Base-by-base conservation (phyloP, 2,329 filamentous ascomycete genomes). In the Orbilia oligospora region DNA sequence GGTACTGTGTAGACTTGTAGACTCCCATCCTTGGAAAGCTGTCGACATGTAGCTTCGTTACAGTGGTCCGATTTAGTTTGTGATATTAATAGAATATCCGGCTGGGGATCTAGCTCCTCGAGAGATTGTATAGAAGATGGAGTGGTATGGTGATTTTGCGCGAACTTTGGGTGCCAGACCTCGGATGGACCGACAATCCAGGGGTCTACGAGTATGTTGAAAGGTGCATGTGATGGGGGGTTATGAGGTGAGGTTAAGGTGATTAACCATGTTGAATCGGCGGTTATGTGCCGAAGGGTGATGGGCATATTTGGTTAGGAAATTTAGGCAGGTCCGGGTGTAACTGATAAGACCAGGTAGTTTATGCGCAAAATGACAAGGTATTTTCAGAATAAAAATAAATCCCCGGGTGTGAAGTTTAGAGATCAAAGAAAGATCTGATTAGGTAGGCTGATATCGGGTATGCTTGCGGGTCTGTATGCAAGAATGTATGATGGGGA, bases 181-280 rank as follows among this genome's bases (percentile, higher is more conserved):
- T 88, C 88, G 10, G 89, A 89, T 3, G 88, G 85, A 0, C 90
- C 90, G 10, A 86, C 86, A 36, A 93, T 86, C 90, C 91, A 93
- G 2, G 92, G 92, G 83, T 94, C 91, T 64, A 93, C 84, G 48
- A 94, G 87, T 67, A 94, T 88, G 16, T 88, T 90, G 83, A 91
- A 93, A 3, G 88, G 87, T 64, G 86, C 86, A 12, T 86, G 86
- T 33, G 85, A 84, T 16, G 79, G 51, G 36, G 76, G 51, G 83
- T 81, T 71, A 81, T 83, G 61, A 83, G 85, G 72, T 24, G 70
- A 80, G 49, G 63, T 51, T 36, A 80, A 30, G 12, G 79, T 79
- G 18, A 81, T 79, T 51, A 80, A 49, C 70, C 80, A 81, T 18
- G 80, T 81, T 38, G 80, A 79, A 46, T 81, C 80, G 58, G 76